Conservation (phyloP, 176 grass and related monocot species). For the Carex cristatella region DNA sequence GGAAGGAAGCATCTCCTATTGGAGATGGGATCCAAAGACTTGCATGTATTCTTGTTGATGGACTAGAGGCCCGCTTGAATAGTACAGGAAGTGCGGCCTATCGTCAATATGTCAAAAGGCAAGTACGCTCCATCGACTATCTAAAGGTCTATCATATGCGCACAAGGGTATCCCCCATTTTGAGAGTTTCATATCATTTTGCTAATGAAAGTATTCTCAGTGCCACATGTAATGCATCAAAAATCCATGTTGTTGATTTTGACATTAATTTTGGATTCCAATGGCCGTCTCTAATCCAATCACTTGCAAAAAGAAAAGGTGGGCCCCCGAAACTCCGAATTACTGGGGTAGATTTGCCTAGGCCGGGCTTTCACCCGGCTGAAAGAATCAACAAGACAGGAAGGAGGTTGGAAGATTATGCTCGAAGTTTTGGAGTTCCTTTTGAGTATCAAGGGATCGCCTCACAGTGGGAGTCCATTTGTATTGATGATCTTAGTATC, state of each 20-base stretch:
- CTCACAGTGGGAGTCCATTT: constrained; percentile 42
- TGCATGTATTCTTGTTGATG: constrained; percentile 41
- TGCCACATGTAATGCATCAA: constrained; percentile 18
- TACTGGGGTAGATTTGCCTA: constrained; percentile 36
- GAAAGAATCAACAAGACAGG: neutral
- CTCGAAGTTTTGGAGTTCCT: neutral
- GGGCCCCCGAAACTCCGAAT: constrained; percentile 40
- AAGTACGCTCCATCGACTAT: constrained; percentile 23
- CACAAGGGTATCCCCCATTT: constrained; percentile 32
- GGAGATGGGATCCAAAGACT: constrained; percentile 47
- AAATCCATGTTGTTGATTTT: constrained; percentile 55
- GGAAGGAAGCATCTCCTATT: constrained; percentile 31
- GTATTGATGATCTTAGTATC: constrained; percentile 34
- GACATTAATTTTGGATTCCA: constrained; percentile 48
- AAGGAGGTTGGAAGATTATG: neutral
- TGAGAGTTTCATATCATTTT: constrained; percentile 33
- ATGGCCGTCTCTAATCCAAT: constrained; percentile 49
- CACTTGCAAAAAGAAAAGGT: constrained; percentile 23
- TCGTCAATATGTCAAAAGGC: constrained; percentile 18
- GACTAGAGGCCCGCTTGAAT: constrained; percentile 52
- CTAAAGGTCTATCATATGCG: constrained; percentile 34
- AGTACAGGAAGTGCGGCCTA: constrained; percentile 35
- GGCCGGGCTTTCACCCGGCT: neutral
- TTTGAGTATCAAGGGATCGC: constrained; percentile 19
- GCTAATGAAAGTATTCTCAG: constrained; percentile 59